A percentile compares a stretch with the other conserved stretches of the same genome.
phyloP scores from a whole-genome alignment of 352 stramenopile genomes.

The Globisporangium barbulae region DNA sequence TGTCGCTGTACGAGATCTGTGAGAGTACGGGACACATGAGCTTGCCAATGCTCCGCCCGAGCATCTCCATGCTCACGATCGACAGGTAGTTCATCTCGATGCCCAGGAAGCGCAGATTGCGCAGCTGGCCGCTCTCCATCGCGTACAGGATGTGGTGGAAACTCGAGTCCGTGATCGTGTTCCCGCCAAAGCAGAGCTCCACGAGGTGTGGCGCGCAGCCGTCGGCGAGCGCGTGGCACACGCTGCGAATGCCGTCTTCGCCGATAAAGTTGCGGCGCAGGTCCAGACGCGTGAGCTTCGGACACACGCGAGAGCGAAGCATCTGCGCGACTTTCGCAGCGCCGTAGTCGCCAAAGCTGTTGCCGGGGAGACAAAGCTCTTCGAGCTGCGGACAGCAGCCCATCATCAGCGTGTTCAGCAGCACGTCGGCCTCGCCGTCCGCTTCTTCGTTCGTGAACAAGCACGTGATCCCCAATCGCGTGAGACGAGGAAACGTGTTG shows the following conservation, averaged over 20 bases:
- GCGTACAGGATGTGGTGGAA: constrained; percentile 80
- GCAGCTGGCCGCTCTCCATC: constrained; percentile 72
- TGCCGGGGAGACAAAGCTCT: constrained; percentile 77
- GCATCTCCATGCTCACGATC: constrained; percentile 81
- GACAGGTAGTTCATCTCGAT: constrained; percentile 88
- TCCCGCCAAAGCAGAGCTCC: constrained; percentile 78
- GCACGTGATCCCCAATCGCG: constrained; percentile 66
- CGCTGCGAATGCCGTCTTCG: constrained; percentile 65
- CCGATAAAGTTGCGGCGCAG: constrained; percentile 85
- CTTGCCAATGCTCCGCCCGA: constrained; percentile 79
- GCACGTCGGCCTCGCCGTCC: constrained; percentile 75
- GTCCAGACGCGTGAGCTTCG: constrained; percentile 74
- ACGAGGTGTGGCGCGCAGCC: constrained; percentile 61
- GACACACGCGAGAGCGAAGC: constrained; percentile 73
- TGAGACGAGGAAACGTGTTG: constrained; percentile 53
- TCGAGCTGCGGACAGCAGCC: constrained; percentile 74
- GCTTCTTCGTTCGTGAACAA: constrained; percentile 87
- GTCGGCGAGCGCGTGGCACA: constrained; percentile 72
- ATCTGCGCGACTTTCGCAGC: constrained; percentile 80
- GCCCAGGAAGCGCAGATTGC: constrained; percentile 63
- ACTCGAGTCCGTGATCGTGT: constrained; percentile 82
- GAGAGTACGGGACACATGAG: constrained; percentile 70
- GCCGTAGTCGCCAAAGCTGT: constrained; percentile 85
- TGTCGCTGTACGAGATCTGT: constrained; percentile 88
- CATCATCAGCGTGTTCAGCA: constrained; percentile 77